These are phyloP conservation scores for Postia placenta DNA, from an alignment of 768 basidiomycete genomes.

Conservation along the genomic window DNA sequence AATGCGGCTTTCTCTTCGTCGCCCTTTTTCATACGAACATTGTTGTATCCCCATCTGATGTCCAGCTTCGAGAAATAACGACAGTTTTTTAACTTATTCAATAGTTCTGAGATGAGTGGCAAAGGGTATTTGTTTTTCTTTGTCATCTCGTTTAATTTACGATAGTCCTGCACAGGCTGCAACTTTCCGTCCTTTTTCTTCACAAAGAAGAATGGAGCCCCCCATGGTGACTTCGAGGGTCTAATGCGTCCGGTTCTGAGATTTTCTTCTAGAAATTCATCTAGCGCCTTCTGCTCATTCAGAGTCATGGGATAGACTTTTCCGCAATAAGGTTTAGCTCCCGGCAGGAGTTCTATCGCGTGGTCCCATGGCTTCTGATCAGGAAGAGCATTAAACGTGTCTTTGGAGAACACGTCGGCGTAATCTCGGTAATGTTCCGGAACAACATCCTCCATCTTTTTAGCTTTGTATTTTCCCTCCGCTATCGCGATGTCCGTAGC, in stretches of 20 bases:
- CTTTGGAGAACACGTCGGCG: not conserved
- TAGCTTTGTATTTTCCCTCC: not conserved
- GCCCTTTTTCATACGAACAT: conserved; percentile 12
- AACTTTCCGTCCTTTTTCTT: conserved; percentile 23
- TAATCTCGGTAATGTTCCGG: conserved; percentile 8
- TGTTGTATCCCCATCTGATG: conserved; percentile 29
- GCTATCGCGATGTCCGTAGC: conserved; percentile 9
- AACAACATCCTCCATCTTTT: conserved; percentile 8
- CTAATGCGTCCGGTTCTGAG: conserved; percentile 14
- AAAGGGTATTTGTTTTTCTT: conserved; percentile 28
- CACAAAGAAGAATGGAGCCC: conserved; percentile 26
- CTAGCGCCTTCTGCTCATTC: conserved; percentile 10
- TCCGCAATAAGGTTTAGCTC: conserved; percentile 4
- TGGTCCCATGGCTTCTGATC: conserved; percentile 13
- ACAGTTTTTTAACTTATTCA: conserved; percentile 16
- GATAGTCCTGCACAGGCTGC: conserved; percentile 21
- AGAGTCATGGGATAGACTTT: conserved; percentile 14
- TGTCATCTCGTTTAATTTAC: conserved; percentile 27
- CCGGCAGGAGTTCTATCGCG: conserved; percentile 12
- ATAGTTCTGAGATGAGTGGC: conserved; percentile 25
- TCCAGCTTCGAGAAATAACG: conserved; percentile 25
- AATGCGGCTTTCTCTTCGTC: conserved; percentile 29
- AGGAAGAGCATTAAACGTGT: conserved; percentile 5
- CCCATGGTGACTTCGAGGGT: conserved; percentile 15
- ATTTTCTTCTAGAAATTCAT: conserved; percentile 19